A percentile compares a stretch with the other conserved stretches of the same genome.
Conservation (phyloP, 208 protist species). For the Leishmania guyanensis region DNA sequence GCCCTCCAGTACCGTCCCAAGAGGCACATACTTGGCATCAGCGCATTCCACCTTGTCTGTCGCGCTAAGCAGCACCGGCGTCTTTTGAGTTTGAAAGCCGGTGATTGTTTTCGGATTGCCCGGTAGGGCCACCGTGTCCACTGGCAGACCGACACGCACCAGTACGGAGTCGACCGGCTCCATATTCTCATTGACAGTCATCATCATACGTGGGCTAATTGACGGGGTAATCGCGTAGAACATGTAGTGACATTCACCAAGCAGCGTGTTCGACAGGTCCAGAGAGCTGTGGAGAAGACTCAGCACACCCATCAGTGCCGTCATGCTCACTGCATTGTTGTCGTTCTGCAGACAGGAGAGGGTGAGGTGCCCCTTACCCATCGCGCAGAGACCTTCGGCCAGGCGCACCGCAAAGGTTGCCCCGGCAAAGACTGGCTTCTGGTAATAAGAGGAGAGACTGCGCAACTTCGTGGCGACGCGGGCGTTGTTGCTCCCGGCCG, state of each 20-base stretch:
- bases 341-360: conserved; percentile 96
- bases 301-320: conserved; percentile 93
- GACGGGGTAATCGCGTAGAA: conserved; percentile 93
- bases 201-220: conserved; percentile 97
- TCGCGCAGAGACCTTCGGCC: conserved; percentile 95
- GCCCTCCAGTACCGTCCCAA: conserved; percentile 82
- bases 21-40: conserved; percentile 89
- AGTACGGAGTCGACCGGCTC: conserved; percentile 91
- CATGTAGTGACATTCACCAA: conserved; percentile 97
- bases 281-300: conserved; percentile 92
- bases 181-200: conserved; percentile 96
- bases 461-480: conserved; percentile 95
- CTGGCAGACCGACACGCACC: conserved; percentile 92
- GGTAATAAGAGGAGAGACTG: conserved; percentile 97
- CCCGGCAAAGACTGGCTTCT: conserved; percentile 89
- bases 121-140: conserved; percentile 97
- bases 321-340: conserved; percentile 75
- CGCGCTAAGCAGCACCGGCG: conserved; percentile 96
- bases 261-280: conserved; percentile 92
- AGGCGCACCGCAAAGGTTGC: conserved; percentile 86
- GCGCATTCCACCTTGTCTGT: conserved; percentile 98
- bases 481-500: conserved; percentile 98
- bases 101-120: conserved; percentile 99
- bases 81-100: conserved; percentile 99
- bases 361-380: conserved; percentile 99